These are phyloP conservation scores for Sisymbrium altissimum DNA, from an alignment of 345 rosid species.

Conservation along the genomic window DNA sequence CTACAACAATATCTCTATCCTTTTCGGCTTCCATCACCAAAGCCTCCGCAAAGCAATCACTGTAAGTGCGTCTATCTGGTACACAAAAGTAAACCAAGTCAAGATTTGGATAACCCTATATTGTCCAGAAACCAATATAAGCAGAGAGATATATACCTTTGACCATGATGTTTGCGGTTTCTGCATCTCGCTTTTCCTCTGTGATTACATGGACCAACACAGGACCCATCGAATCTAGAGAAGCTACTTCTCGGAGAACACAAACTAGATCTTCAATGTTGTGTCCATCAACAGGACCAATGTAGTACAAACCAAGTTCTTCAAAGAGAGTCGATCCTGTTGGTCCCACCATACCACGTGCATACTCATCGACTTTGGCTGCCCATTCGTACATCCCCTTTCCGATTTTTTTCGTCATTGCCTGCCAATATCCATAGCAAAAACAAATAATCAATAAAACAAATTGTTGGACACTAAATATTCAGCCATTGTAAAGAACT, in stretches of 20 bases:
- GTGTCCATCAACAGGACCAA: constrained; percentile 97
- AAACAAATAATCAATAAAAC: not conserved
- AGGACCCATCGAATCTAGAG: constrained; percentile 86
- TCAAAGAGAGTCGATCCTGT: constrained; percentile 88
- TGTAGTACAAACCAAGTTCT: constrained; percentile 87
- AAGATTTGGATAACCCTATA: not conserved
- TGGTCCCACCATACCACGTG: constrained; percentile 96
- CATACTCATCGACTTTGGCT: constrained; percentile 95
- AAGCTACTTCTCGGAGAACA: constrained; percentile 77
- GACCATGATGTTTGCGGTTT: constrained; percentile 29
- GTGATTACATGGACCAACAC: constrained; percentile 91
- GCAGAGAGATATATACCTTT: constrained; percentile 37
- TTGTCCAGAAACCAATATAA: not conserved
- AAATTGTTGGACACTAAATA: not conserved
- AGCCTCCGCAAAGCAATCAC: constrained; percentile 82
- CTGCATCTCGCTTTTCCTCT: constrained; percentile 49
- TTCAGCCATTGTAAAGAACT: not conserved
- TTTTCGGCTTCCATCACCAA: constrained; percentile 72
- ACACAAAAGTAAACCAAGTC: constrained; percentile 7
- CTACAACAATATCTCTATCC: constrained; percentile 76
- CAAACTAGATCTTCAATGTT: constrained; percentile 75
- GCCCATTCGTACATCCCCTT: constrained; percentile 86
- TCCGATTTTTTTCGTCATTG: constrained; percentile 78
- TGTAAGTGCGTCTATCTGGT: constrained; percentile 57
- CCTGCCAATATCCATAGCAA: constrained; percentile 39